Conservation (phyloP, 2,329 filamentous ascomycete species). For the Colletotrichum sp. region DNA sequence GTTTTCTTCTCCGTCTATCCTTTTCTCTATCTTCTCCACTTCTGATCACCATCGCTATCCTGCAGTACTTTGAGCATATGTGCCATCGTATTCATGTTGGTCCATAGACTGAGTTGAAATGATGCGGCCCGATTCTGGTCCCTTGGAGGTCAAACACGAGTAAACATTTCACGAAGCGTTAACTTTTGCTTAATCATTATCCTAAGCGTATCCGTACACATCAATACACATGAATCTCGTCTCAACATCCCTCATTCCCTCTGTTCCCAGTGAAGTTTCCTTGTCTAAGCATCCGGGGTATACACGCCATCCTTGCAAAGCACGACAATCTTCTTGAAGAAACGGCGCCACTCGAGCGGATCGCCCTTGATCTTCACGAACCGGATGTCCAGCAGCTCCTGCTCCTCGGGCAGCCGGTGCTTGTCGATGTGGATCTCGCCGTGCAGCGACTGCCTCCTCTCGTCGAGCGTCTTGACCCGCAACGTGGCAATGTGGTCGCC, state of each 20-base stretch:
- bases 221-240: conserved; percentile 8
- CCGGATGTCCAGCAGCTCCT: conserved; percentile 79
- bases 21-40: too few species aligned
- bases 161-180: background rate
- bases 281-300: conserved; percentile 44
- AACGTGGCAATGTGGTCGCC: conserved; percentile 67
- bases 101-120: too few species aligned
- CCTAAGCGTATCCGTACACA: conserved; percentile 1
- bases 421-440: conserved; percentile 78
- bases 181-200: background rate
- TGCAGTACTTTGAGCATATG: too few species aligned
- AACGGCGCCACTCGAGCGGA: conserved; percentile 92
- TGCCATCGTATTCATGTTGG: too few species aligned
- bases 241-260: background rate
- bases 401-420: conserved; percentile 59
- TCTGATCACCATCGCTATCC: too few species aligned
- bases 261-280: background rate
- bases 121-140: too few species aligned
- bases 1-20: too few species aligned
- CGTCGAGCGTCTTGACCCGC: conserved; percentile 77
- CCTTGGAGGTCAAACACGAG: background rate
- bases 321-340: conserved; percentile 95
- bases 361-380: conserved; percentile 97
- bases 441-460: conserved; percentile 72
- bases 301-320: conserved; percentile 86